A percentile compares a stretch with the other conserved stretches of the same genome.
Conservation (phyloP, 345 rosid species). For the Lumnitzera littorea region DNA sequence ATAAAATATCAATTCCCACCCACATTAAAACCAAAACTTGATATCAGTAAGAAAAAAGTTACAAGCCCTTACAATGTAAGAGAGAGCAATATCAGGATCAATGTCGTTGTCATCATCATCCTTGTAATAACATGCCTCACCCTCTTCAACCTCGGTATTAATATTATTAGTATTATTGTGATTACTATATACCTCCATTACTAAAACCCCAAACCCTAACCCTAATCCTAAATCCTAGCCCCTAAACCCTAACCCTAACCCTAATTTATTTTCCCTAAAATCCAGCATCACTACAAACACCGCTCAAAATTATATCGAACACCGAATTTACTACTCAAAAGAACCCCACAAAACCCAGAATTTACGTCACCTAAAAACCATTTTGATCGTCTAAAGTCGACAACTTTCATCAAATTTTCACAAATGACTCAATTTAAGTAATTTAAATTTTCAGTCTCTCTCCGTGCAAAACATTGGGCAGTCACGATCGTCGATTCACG, state of each 20-base stretch:
- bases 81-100: constrained; percentile 56
- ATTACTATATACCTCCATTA: constrained; percentile 3
- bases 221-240: constrained; percentile 13
- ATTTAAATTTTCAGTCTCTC: background rate
- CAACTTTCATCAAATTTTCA: constrained; percentile 3
- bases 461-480: background rate
- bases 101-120: constrained; percentile 22
- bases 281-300: constrained; percentile 39
- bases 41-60: constrained; percentile 9
- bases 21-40: constrained; percentile 6
- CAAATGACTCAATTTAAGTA: too few relatives aligned
- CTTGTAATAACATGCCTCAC: constrained; percentile 41
- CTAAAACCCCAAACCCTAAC: constrained; percentile 4
- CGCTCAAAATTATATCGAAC: background rate
- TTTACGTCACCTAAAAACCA: constrained; percentile 2
- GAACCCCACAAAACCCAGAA: constrained; percentile 6
- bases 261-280: constrained; percentile 39
- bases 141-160: constrained; percentile 61
- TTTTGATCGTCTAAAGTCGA: background rate
- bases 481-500: constrained; percentile 3
- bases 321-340: background rate
- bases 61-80: constrained; percentile 65
- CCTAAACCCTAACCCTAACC: constrained; percentile 18
- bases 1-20: background rate
- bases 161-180: constrained; percentile 33